Conservation (phyloP, 805 yeast genomes). For the Pichia scutulata region DNA sequence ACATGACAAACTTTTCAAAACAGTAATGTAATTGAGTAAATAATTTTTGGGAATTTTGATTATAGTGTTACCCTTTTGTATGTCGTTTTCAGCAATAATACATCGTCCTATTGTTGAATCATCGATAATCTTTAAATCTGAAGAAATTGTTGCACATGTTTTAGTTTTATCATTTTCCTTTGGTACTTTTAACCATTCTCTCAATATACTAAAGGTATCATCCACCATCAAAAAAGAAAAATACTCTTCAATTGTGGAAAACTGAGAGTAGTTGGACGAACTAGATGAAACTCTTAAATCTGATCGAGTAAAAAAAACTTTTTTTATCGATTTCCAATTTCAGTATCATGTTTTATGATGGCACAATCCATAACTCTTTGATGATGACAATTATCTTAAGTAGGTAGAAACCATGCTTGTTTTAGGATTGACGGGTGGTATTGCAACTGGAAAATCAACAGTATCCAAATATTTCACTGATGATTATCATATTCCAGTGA, state of each 20-base stretch:
- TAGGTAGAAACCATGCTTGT: constrained; percentile 55
- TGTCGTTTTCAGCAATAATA: constrained; percentile 34
- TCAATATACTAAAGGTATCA: background rate
- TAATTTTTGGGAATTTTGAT: constrained; percentile 50
- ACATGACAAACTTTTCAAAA: constrained; percentile 34
- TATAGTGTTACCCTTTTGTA: constrained; percentile 38
- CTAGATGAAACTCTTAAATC: no score
- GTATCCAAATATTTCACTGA: constrained; percentile 56
- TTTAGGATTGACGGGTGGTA: constrained; percentile 96
- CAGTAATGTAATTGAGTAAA: constrained; percentile 52
- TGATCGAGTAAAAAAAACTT: no score
- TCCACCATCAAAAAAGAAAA: background rate
- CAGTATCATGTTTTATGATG: background rate
- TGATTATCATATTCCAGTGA: constrained; percentile 46
- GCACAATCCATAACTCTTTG: no score
- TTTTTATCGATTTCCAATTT: no score
- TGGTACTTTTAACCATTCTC: background rate
- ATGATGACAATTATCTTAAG: background rate
- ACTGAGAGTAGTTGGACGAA: no score
- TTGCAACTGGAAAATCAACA: constrained; percentile 94
- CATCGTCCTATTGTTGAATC: constrained; percentile 55
- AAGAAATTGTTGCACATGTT: constrained; percentile 24
- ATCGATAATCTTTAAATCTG: constrained; percentile 35
- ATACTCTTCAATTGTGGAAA: no score
- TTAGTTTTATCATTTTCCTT: background rate